Conservation (phyloP, 164 flowering plant species). For the Santalum album region DNA sequence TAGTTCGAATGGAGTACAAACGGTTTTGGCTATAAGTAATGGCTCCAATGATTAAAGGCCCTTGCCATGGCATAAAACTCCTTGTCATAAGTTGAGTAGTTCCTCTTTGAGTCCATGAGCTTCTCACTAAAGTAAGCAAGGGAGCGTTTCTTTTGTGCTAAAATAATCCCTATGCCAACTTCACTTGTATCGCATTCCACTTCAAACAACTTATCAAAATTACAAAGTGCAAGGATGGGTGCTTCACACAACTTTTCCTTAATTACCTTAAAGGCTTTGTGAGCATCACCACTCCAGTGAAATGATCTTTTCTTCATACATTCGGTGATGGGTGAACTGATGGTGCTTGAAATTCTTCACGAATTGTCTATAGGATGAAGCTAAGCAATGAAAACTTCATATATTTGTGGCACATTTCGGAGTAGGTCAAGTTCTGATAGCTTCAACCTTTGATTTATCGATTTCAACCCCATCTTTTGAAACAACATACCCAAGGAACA, state of each 20-base stretch:
- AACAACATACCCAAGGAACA: constrained; percentile 1
- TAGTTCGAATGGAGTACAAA: neutral
- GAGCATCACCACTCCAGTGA: neutral
- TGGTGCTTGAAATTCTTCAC: constrained; percentile 6
- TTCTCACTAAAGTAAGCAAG: constrained; percentile 18
- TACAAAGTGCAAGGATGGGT: constrained; percentile 3
- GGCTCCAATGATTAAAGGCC: constrained; percentile 9
- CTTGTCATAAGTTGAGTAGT: constrained; percentile 19
- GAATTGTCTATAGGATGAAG: constrained; percentile 1
- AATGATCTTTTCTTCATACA: constrained; percentile 1
- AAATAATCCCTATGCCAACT: constrained; percentile 13
- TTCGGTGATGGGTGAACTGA: constrained; percentile 5
- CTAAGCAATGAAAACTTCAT: constrained; percentile 7
- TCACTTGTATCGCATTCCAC: constrained; percentile 17
- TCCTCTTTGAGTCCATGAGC: neutral
- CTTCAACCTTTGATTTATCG: neutral
- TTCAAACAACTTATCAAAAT: constrained; percentile 13
- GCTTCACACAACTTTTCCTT: constrained; percentile 1
- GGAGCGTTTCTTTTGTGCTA: constrained; percentile 6
- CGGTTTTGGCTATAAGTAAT: constrained; percentile 7
- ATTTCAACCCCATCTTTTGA: neutral
- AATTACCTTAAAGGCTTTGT: neutral
- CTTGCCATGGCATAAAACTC: constrained; percentile 17
- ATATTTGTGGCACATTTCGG: neutral
- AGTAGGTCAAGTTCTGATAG: neutral